Evolutionary conservation across 2,329 filamentous ascomycete species (phyloP).

Genomic region (Fusarium proliferatum): DNA sequence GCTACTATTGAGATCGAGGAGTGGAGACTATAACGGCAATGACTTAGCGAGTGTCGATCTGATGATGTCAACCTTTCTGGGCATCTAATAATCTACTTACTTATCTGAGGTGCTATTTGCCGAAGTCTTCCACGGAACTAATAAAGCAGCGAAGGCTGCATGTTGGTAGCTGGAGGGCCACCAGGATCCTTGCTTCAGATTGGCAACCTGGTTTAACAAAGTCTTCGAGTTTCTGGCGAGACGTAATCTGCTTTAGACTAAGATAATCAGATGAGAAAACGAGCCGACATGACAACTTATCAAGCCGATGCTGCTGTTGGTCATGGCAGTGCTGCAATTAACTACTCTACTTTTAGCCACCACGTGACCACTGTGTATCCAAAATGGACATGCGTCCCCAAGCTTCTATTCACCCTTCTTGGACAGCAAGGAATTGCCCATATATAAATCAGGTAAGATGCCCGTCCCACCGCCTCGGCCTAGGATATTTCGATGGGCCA

Average conservation of each 20-base stretch:
- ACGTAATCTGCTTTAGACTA: accelerated
- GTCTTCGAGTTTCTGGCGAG: not conserved
- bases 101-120: not conserved
- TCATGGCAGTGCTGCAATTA: accelerated
- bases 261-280: not conserved
- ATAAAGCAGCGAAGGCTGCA: not conserved
- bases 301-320: accelerated
- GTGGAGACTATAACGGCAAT: not conserved
- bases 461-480: accelerated
- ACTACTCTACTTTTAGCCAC: not conserved
- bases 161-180: not conserved
- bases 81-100: not conserved
- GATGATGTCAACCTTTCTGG: not conserved
- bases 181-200: not conserved
- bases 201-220: too few species aligned
- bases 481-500: not conserved
- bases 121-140: not conserved
- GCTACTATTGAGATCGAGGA: not conserved
- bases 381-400: not conserved
- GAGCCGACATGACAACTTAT: too few species aligned
- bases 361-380: not conserved
- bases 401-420: accelerated
- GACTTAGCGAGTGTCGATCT: not conserved
- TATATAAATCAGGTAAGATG: accelerated
- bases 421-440: accelerated